Evolutionary conservation across 2,329 filamentous ascomycete genomes (phyloP).

Genomic region (Penicillium concentricum): DNA sequence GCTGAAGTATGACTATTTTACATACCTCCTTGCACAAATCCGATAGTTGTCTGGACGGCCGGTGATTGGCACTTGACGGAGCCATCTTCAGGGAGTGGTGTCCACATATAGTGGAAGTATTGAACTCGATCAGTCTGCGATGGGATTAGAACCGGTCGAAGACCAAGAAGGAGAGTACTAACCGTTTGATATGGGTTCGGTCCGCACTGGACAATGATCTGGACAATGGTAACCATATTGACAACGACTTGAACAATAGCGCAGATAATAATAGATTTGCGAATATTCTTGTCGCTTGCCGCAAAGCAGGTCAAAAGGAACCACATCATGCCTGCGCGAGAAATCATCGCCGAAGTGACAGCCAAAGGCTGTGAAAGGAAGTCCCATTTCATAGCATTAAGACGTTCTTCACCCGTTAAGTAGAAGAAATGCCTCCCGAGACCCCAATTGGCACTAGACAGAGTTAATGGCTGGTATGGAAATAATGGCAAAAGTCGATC

Average conservation of each 20-base stretch:
- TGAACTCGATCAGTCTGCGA: slow-evolving; percentile 34
- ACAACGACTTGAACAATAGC: slow-evolving; percentile 33
- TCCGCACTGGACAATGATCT: slow-evolving; percentile 38
- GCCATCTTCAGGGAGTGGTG: slow-evolving; percentile 33
- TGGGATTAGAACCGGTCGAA: slow-evolving; percentile 16
- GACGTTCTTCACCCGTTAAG: slow-evolving; percentile 23
- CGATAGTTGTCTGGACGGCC: slow-evolving; percentile 33
- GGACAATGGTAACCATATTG: slow-evolving; percentile 35
- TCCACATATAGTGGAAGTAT: slow-evolving; percentile 43
- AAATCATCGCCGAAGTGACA: slow-evolving; percentile 36
- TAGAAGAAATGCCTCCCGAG: slow-evolving; percentile 37
- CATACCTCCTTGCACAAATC: slow-evolving; percentile 39
- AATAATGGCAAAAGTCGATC: neutral
- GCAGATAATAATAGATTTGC: slow-evolving; percentile 32
- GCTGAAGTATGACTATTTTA: neutral
- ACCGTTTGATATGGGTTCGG: slow-evolving; percentile 33
- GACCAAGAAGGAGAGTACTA: neutral
- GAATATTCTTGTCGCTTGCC: slow-evolving; percentile 30
- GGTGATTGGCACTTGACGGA: slow-evolving; percentile 37
- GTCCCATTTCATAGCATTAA: slow-evolving; percentile 28
- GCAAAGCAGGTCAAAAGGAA: slow-evolving; percentile 38
- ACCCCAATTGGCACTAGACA: slow-evolving; percentile 28
- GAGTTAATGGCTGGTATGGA: neutral
- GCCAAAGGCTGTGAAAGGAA: slow-evolving; percentile 26
- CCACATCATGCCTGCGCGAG: slow-evolving; percentile 39